Evolutionary conservation across 345 rosid genomes (phyloP), one percentile per base, ranked within the genome.

Genomic region (Linum tenue): DNA sequence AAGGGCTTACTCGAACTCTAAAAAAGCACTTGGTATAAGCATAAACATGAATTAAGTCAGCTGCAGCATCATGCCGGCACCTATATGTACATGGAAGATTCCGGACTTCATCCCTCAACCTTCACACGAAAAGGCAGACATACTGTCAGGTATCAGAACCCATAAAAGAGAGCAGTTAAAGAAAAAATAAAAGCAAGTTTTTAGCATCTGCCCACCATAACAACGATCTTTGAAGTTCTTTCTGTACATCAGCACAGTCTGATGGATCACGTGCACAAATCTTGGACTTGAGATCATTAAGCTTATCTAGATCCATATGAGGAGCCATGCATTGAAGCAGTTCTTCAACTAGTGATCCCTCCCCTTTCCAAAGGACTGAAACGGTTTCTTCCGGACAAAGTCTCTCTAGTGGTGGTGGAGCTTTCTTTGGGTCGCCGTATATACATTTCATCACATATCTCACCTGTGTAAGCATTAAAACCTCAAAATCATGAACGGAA

Each of bases 1-100:
- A 70, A 55, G 37, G 74, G 31, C 92, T 79, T 58, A 91, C 99
- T 78, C 74, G 83, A 80, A 95, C 77, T 83, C 79, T 85, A 68
- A 85, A 82, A 74, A 87, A 95, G 76, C 80, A 77, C 78, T 91
- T 91, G 41, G 95, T 91, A 73, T 89, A 84, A 39, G 99, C 99
- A 71, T 91, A 91, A 62, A 87, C 73, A 72, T 95, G 97, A 74
- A 95, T 81, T 78, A 95, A 82, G 82, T 95, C 99, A 70, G 99
- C 99, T 55, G 99, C 97, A 64, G 99, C 99, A 73, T 95, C 99
- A 64, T 95, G 85, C 72, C 97, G 88, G 69, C 96, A 91, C 79
- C 85, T 91, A 77, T 87, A 86, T 63, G 92, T 84, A 79, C 97
- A 95, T 10, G 91, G 91, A 65, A 95, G 94, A 73, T 78, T 79